Evolutionary conservation across 164 flowering plant genomes (phyloP), one percentile per base, ranked within the genome.

Genomic region (Aristolochia contorta): DNA sequence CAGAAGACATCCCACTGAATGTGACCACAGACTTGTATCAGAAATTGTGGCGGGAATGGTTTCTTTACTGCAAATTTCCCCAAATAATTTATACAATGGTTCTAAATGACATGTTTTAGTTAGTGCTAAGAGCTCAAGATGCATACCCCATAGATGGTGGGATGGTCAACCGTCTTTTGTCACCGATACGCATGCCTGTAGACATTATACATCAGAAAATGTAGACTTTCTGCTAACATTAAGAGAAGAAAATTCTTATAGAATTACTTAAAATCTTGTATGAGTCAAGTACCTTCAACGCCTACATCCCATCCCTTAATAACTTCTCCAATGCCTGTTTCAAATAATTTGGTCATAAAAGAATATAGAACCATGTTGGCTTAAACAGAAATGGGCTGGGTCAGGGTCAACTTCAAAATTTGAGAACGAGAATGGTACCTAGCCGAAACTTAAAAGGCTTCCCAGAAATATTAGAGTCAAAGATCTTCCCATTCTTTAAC

Each of bases 81-180:
- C 1, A 37, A 4, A 37, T 10, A 37, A 27, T 2, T 27, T 27
- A n/a, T 27, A 2, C 7, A 37, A 4, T 10, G 43, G 10, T 32
- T 32, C 7, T 8, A 37, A 7, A 4, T 37, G 12, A 10, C 12
- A 37, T 5, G 43, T 10, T 4, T 37, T 3, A 37, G 43, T 37
- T 37, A 3, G 43, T 37, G 43, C 10, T 8, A 37, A 37, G 10
- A 10, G 43, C 43, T 37, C 43, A 37, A 37, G 43, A 37, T 37
- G 43, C 80, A 63, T 82, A 93, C 99, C 93, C 99, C 99, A 94
- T 94, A 16, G 87, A 67, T 57, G 99, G 99, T 64, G 99, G 99
- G 69, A 94, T 83, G 37, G 87, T 87, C 19, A 94, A 78, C 59
- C 85, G 86, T 68, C 99, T 72, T 72, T 94, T 94, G 74, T 94